A percentile compares a stretch with the other conserved stretches of the same genome.
These are phyloP conservation scores for Microthlaspi erraticum DNA, from an alignment of 345 rosid species.

Conservation along the genomic window DNA sequence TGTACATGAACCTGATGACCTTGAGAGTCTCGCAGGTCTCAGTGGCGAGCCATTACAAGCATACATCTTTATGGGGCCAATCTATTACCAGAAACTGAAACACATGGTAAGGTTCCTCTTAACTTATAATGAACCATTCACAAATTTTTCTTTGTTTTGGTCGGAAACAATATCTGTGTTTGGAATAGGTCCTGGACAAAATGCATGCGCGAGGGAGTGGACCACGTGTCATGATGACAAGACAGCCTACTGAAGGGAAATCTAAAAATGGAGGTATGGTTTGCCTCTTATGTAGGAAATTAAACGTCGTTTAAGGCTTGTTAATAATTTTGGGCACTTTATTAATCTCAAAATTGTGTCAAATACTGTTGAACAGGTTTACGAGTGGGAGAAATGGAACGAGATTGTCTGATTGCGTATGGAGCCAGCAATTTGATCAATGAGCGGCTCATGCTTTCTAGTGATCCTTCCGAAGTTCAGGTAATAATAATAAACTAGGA, in stretches of 20 bases:
- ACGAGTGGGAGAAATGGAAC: slow-evolving; percentile 98
- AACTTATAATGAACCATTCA: not conserved
- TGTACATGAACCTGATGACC: slow-evolving; percentile 38
- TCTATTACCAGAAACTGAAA: slow-evolving; percentile 95
- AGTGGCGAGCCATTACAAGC: slow-evolving; percentile 87
- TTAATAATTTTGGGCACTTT: no score
- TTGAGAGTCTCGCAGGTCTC: slow-evolving; percentile 61
- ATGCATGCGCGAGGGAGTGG: slow-evolving; percentile 98
- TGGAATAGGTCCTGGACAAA: slow-evolving; percentile 75
- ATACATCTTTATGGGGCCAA: slow-evolving; percentile 96
- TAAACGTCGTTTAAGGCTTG: no score
- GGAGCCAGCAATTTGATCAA: slow-evolving; percentile 93
- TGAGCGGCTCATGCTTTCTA: slow-evolving; percentile 90
- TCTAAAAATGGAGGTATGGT: slow-evolving; percentile 94
- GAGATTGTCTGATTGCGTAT: slow-evolving; percentile 95
- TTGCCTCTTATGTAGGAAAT: not conserved
- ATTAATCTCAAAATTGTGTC: slow-evolving; percentile 11
- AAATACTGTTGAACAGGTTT: slow-evolving; percentile 61
- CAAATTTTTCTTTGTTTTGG: not conserved
- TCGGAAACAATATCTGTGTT: not conserved
- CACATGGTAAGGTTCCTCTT: slow-evolving; percentile 75
- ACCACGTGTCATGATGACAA: slow-evolving; percentile 84
- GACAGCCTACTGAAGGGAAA: slow-evolving; percentile 99
- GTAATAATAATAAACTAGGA: slow-evolving; percentile 50
- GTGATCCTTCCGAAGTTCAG: slow-evolving; percentile 97